Base-by-base conservation (phyloP, 2,329 filamentous ascomycete species). In the Venturia oleaginea region DNA sequence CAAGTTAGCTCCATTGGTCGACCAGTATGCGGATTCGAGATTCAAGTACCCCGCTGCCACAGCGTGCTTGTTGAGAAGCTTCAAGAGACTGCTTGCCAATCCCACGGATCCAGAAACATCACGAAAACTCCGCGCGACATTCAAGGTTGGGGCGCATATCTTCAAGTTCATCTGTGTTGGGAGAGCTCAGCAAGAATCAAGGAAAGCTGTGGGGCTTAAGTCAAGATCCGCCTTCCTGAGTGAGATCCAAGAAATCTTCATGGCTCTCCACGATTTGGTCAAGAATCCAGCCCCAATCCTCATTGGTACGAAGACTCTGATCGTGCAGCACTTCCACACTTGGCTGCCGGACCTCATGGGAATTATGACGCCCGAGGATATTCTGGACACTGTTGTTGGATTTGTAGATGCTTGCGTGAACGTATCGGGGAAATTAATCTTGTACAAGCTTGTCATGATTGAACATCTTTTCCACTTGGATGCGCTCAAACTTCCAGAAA, bases 41-140 rank as follows among this genome's bases (percentile, higher is more conserved):
- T 97, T 97, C 77, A 92, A 94, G 72, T 97, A 95, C 73, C 93
- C 93, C 0, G 94, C 94, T 72, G 92, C 92, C 3, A 96, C 92
- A 0, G 86, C 91, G 5, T 96, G 91, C 72, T 80, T 99, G 34
- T 87, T 97, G 62, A 83, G 91, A 67, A 96, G 92, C 43, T 96
- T 95, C 70, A 89, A 89, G 4, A 84, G 93, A 63, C 83, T 97
- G 3, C 80, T 99, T 10, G 86, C 89, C 62, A 92, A 90, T 59
- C 90, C 91, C 1, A 87, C 89, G 0, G 92, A 97, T 69, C 84
- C 90, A 0, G 88, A 94, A 67, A 90, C 86, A 24, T 91, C 93
- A 19, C 85, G 92, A 51, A 92, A 91, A 70, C 81, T 99, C 61
- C 86, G 93, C 62, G 89, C 93, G 22, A 93, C 94, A 0, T 92